A percentile compares a stretch with the other conserved stretches of the same genome.
Conservation (phyloP, 176 grass and related monocot genomes). For the Puya raimondii region DNA sequence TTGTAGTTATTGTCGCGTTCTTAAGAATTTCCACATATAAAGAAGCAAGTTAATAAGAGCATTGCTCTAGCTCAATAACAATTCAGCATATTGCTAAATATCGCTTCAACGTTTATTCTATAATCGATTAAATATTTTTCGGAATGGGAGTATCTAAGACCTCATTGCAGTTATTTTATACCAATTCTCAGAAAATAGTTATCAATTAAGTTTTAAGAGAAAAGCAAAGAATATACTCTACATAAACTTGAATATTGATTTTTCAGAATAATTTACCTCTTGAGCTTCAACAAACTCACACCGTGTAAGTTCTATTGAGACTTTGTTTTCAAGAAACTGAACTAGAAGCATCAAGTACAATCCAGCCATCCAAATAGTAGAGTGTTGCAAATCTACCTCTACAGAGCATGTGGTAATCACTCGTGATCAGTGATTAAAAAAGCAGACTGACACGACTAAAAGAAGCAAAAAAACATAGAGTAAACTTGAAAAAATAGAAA, state of each 20-base stretch:
- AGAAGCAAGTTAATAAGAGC: no score
- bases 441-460: background rate
- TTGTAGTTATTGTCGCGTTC: no score
- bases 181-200: background rate
- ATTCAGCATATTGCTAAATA: no score
- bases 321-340: conserved; percentile 91
- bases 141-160: no score
- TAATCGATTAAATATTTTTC: no score
- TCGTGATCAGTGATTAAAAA: background rate
- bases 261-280: conserved; percentile 43
- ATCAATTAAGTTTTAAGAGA: background rate
- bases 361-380: conserved; percentile 68
- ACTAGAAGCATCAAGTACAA: conserved; percentile 87
- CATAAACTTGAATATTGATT: background rate
- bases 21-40: no score
- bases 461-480: background rate
- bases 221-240: background rate
- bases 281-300: conserved; percentile 95
- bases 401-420: conserved; percentile 14
- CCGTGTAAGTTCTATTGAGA: conserved; percentile 78
- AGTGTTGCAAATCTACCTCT: conserved; percentile 88
- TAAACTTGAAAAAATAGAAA: background rate
- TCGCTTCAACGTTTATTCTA: no score
- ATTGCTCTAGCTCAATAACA: no score
- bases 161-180: no score